These are phyloP conservation scores for Dillenia turbinata DNA, from an alignment of 164 flowering plant species.

Conservation along the genomic window DNA sequence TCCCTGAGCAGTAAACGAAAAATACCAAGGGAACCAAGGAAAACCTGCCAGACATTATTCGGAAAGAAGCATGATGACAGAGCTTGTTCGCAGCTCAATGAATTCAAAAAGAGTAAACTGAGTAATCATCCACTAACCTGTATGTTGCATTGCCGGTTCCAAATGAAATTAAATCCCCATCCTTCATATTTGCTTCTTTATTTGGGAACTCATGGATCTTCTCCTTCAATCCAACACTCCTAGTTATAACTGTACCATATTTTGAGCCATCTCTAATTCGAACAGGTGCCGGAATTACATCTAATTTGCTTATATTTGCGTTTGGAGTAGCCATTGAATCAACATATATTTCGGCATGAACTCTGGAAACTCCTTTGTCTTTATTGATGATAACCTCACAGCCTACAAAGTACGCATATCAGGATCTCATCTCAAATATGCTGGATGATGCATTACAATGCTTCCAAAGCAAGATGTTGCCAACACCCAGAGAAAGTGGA, in stretches of 20 bases:
- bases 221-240: conserved; percentile 31
- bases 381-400: conserved; percentile 74
- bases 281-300: conserved; percentile 29
- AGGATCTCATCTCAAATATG: not conserved
- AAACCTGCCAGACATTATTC: conserved; percentile 49
- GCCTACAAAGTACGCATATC: conserved; percentile 33
- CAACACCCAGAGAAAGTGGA: not conserved
- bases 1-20: conserved; percentile 28
- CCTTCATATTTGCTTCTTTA: conserved; percentile 51
- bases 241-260: conserved; percentile 73
- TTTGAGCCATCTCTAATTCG: conserved; percentile 70
- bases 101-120: no score
- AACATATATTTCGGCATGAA: conserved; percentile 77
- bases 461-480: no score
- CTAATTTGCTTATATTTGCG: conserved; percentile 23
- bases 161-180: conserved; percentile 70
- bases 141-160: conserved; percentile 82
- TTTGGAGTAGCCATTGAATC: conserved; percentile 46
- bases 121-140: conserved; percentile 41
- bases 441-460: not conserved
- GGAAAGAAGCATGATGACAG: not conserved
- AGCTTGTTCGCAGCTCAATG: not conserved
- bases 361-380: conserved; percentile 82
- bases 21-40: conserved; percentile 51
- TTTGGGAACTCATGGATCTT: conserved; percentile 57